These are phyloP conservation scores for Delphinella strobiligena DNA, from an alignment of 2,329 filamentous ascomycete species.

Conservation along the genomic window DNA sequence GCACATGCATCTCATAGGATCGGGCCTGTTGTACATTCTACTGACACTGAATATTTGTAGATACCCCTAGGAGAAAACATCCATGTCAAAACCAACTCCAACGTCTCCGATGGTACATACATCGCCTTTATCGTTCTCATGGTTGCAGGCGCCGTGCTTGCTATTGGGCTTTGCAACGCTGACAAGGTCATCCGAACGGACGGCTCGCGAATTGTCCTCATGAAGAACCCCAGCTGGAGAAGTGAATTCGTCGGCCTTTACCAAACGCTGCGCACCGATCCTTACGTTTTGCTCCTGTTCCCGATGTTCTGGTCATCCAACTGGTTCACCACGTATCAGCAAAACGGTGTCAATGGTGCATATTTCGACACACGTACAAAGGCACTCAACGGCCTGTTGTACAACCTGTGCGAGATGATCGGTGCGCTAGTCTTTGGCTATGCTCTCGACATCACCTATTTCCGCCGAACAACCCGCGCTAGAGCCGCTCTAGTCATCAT, in stretches of 20 bases:
- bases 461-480: conserved; percentile 57
- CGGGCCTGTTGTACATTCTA: no score
- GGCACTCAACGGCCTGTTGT: conserved; percentile 66
- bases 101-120: conserved; percentile 69
- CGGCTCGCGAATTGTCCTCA: conserved; percentile 67
- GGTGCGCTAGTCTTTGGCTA: conserved; percentile 64
- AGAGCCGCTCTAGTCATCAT: conserved; percentile 50
- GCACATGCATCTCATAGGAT: not conserved
- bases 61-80: conserved; percentile 67
- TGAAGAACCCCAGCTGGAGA: conserved; percentile 82
- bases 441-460: conserved; percentile 46
- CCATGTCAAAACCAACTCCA: conserved; percentile 37
- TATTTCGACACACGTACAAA: conserved; percentile 64
- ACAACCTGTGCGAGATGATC: conserved; percentile 67
- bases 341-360: conserved; percentile 58
- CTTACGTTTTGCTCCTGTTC: conserved; percentile 64
- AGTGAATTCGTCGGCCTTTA: conserved; percentile 66
- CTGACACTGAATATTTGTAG: conserved; percentile 19
- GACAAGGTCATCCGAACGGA: conserved; percentile 62
- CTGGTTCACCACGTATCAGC: conserved; percentile 70
- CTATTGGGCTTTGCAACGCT: conserved; percentile 59
- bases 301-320: conserved; percentile 74
- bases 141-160: conserved; percentile 55
- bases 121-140: conserved; percentile 80
- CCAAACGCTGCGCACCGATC: conserved; percentile 58